Base-by-base conservation (phyloP, 306 rosid species). In the Glycyrrhiza uralensis region DNA sequence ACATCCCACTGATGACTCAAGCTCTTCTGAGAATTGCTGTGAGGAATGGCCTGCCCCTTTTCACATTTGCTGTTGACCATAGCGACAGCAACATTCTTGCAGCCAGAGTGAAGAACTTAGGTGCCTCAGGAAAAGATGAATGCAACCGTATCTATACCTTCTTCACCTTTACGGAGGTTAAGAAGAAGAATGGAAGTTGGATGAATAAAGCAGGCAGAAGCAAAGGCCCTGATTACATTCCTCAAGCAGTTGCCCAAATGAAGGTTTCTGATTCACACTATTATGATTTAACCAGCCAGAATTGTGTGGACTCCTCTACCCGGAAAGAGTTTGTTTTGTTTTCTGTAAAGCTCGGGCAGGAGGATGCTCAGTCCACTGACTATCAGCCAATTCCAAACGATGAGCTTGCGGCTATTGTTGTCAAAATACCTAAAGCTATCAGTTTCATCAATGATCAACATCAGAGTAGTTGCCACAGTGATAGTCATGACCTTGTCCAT, bases 161-260 rank as follows among this genome's bases (percentile, higher is more conserved):
- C 85, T 88, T 91, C 78, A 82, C 82, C n/a, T 76, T 88, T 74
- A 90, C 38, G 36, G 90, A 91, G 69, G 88, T 75, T 55, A 91
- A 89, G 85, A 91, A 87, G 83, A 94, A 91, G 82, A 88, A 61
- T 38, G 92, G 85, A 78, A 86, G 78, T 66, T 94, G 98, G 98
- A 86, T 93, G 52, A 82, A 67, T 75, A 96, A 90, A 76, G 89
- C 88, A 35, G 69, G 89, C 47, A 90, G 79, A 77, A 81, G 85
- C 81, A 89, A 88, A 70, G 85, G 78, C 77, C 80, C 75, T 61
- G 90, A 89, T 62, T 95, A 87, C 55, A 54, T 82, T 79, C 86
- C 74, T 66, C 87, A 86, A 74, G 90, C 68, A 44, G 78, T 94
- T 44, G 99, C 97, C 46, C 97, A 91, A 74, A 89, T 95, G 99